These are phyloP conservation scores for Graphiopsis chlorocephala DNA, from an alignment of 2,329 filamentous ascomycete species.

Conservation along the genomic window DNA sequence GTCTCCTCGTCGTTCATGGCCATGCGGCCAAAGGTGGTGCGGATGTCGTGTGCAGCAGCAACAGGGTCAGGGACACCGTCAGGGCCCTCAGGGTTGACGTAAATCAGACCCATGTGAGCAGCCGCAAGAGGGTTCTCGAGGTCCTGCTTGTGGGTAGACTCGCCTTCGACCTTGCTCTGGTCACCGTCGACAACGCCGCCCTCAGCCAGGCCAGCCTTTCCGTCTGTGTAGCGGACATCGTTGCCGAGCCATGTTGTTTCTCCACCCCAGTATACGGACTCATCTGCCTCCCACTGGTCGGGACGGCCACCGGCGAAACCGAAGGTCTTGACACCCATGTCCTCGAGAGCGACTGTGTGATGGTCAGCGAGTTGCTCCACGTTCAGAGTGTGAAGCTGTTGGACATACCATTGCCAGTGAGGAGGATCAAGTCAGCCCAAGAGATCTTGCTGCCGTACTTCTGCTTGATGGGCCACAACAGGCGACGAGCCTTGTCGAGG, in stretches of 20 bases:
- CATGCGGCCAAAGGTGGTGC: conserved; percentile 73
- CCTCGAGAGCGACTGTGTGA: conserved; percentile 61
- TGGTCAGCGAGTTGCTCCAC: neutral
- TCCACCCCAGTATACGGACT: conserved; percentile 73
- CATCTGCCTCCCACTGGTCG: conserved; percentile 73
- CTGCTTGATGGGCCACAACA: conserved; percentile 79
- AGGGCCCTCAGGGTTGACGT: conserved; percentile 77
- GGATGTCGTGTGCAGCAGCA: conserved; percentile 69
- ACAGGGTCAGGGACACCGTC: conserved; percentile 68
- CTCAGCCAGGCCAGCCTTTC: conserved; percentile 46
- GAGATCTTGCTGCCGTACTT: conserved; percentile 83
- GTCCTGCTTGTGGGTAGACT: conserved; percentile 54
- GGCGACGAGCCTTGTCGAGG: conserved; percentile 75
- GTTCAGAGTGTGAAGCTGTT: neutral
- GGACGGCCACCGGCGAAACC: conserved; percentile 71
- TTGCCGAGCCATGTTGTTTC: conserved; percentile 75
- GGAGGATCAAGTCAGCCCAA: conserved; percentile 70
- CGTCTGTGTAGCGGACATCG: conserved; percentile 63
- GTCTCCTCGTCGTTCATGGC: conserved; percentile 83
- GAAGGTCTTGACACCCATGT: conserved; percentile 71
- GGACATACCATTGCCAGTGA: conserved; percentile 61
- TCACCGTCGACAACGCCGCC: conserved; percentile 45
- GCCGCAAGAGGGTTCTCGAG: conserved; percentile 67
- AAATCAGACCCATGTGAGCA: conserved; percentile 74
- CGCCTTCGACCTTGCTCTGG: conserved; percentile 41